Base-by-base conservation (phyloP, 176 grass and related monocot species). In the Oryza meyeriana region DNA sequence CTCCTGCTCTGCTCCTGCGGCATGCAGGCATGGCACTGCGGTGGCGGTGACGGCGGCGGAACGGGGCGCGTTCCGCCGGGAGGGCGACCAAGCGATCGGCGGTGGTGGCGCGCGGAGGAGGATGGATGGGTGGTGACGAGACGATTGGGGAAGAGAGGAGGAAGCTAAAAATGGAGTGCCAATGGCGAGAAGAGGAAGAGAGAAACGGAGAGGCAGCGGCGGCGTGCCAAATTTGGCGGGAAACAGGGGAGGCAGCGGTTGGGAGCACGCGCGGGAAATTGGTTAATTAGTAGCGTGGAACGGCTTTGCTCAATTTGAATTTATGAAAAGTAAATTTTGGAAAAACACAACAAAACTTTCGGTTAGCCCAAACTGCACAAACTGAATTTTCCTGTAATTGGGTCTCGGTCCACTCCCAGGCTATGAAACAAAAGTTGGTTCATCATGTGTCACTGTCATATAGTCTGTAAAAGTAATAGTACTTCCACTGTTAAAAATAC, bases 121-220 rank as follows among this genome's bases (percentile, higher is more conserved):
- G 18, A 32, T 14, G 22, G 57, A 83, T 31, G 76, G 77, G 38
- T 76, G 71, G 87, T 71, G 41, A 47, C 30, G 50, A 75, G 63
- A 69, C 18, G 55, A 69, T 57, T 2, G 72, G 34, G 32, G 41
- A 84, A 83, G 76, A 63, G 80, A 78, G 4, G n/a, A 69, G 64
- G 82, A 78, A 78, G 87, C 87, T 85, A 89, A 89, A 89, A 77
- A 81, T 76, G 87, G 83, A 50, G 16, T 24, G 55, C 11, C 24
- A 38, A 13, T 17, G 44, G 29, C n/a, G 9, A 27, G 62, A 30
- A 16, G 48, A 31, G 25, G 28, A 61, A 4, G 75, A 58, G 48
- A 55, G 50, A n/a, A 55, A 22, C 73, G 36, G 69, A 85, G 67
- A 20, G 44, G 81, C 36, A 45, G 34, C 34, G 30, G 20, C 7